A percentile compares a stretch with the other conserved stretches of the same genome.
Conservation (phyloP, 2,329 filamentous ascomycete genomes). For the Fonsecaea nubica region DNA sequence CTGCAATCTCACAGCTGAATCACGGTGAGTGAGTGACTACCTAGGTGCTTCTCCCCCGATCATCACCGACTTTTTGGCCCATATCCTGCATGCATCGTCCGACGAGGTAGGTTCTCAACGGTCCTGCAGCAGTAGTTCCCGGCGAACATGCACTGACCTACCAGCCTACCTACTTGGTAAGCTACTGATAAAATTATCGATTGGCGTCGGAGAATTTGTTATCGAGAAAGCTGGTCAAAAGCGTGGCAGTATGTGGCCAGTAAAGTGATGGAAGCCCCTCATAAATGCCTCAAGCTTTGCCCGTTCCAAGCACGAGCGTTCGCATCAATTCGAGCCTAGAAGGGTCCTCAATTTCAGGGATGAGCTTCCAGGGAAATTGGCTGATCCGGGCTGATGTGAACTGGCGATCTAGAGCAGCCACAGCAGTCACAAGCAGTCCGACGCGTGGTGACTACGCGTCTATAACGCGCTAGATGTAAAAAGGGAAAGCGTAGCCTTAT, state of each 20-base stretch:
- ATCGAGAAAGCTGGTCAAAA: constrained; percentile 14
- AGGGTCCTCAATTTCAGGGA: constrained; percentile 8
- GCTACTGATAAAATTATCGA: constrained; percentile 19
- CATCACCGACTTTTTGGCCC: background rate
- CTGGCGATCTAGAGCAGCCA: background rate
- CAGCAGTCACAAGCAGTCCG: too few relatives aligned
- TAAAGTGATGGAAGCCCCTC: background rate
- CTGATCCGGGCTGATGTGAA: background rate
- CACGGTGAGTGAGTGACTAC: background rate
- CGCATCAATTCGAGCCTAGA: constrained; percentile 13
- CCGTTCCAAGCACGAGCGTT: constrained; percentile 2
- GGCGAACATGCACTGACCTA: background rate
- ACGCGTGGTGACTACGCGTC: background rate
- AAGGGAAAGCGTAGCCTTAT: background rate
- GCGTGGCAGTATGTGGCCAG: background rate
- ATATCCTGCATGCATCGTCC: background rate
- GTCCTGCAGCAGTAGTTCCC: constrained; percentile 1
- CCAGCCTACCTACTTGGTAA: background rate
- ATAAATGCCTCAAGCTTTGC: background rate
- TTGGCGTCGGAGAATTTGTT: constrained; percentile 31
- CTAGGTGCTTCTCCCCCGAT: background rate
- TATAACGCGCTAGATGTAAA: background rate
- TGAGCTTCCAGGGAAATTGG: constrained; percentile 19
- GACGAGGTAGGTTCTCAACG: background rate
- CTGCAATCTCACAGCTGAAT: background rate